phyloP scores from a whole-genome alignment of 441 rosid genomes.

The Lepidium campestre region DNA sequence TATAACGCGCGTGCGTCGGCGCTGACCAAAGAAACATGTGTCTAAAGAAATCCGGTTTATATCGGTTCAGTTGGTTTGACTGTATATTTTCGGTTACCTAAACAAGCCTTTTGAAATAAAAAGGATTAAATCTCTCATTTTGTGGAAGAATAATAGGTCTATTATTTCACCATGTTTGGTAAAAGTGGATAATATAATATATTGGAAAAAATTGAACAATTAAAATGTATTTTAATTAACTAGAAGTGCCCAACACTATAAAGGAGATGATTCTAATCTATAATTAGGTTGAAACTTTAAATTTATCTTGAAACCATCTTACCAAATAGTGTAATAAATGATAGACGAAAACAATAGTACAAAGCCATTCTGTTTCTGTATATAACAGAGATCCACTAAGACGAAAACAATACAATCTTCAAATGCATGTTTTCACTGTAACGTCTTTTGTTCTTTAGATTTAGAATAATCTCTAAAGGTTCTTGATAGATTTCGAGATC shows the following conservation, averaged over 20 bases:
- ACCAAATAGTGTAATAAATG: not conserved
- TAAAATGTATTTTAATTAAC: not conserved
- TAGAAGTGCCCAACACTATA: not conserved
- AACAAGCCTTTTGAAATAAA: not conserved
- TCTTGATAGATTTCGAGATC: not conserved
- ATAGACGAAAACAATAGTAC: not conserved
- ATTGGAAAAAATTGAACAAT: not conserved
- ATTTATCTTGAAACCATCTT: not conserved
- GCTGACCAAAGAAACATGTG: not conserved
- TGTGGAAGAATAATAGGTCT: not conserved
- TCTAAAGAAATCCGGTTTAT: not conserved
- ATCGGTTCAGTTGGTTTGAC: not conserved
- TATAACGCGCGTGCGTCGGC: not conserved
- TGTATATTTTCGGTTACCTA: not conserved
- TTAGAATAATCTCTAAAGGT: not conserved
- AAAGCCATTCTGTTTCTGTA: not conserved
- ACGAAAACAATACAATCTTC: not conserved
- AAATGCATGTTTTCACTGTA: constrained; percentile 13
- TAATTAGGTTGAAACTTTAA: not conserved
- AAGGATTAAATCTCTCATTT: no score
- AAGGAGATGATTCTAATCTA: not conserved
- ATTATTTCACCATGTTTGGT: not conserved
- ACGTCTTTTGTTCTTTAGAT: not conserved
- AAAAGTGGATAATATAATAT: not conserved
- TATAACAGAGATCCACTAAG: not conserved